Conservation (phyloP, 805 yeast species). For the Ogataea salicorniae region DNA sequence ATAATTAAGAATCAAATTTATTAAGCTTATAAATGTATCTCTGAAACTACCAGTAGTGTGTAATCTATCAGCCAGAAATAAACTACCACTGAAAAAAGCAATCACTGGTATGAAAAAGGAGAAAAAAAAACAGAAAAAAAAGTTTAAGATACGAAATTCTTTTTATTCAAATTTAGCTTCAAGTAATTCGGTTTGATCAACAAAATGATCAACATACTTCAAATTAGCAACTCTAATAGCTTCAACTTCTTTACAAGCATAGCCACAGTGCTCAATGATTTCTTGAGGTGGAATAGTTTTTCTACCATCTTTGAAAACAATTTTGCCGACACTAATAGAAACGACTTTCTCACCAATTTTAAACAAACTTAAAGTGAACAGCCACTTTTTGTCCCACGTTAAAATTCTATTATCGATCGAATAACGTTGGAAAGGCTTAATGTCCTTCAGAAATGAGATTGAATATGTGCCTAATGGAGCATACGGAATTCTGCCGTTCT, state of each 20-base stretch:
- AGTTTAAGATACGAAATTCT: no score
- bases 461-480: slow-evolving; percentile 74
- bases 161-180: slow-evolving; percentile 2
- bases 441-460: slow-evolving; percentile 65
- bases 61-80: background rate
- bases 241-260: slow-evolving; percentile 48
- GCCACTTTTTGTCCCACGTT: slow-evolving; percentile 88
- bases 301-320: slow-evolving; percentile 76
- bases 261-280: slow-evolving; percentile 51
- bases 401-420: slow-evolving; percentile 52
- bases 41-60: background rate
- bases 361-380: slow-evolving; percentile 65
- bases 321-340: slow-evolving; percentile 65
- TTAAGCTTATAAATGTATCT: background rate
- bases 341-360: slow-evolving; percentile 34
- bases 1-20: no score
- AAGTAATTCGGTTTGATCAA: slow-evolving; percentile 20
- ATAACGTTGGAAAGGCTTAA: slow-evolving; percentile 60
- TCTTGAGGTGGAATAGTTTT: slow-evolving; percentile 66
- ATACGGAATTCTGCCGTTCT: slow-evolving; percentile 43
- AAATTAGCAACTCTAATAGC: slow-evolving; percentile 36
- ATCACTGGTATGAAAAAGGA: background rate
- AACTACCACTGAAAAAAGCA: background rate
- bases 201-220: slow-evolving; percentile 33
- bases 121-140: background rate